A percentile compares a stretch with the other conserved stretches of the same genome.
phyloP scores from a whole-genome alignment of 2,329 filamentous ascomycete species.

The Trichophyton verrucosum region DNA sequence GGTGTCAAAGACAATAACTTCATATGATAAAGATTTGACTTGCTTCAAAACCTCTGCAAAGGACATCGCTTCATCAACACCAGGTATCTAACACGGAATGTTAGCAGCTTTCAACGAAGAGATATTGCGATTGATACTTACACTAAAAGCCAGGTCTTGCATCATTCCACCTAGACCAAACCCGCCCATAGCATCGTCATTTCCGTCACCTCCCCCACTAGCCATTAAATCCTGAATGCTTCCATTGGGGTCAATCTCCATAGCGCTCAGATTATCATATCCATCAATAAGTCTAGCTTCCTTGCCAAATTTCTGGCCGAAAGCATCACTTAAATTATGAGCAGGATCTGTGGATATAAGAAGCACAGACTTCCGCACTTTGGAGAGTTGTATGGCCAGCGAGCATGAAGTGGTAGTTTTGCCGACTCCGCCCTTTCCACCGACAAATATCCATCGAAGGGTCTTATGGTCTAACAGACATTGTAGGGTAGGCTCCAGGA shows the following conservation, averaged over 20 bases:
- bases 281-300: slow-evolving; percentile 86
- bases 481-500: slow-evolving; percentile 84
- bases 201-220: slow-evolving; percentile 53
- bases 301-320: slow-evolving; percentile 98
- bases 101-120: slow-evolving; percentile 7
- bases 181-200: slow-evolving; percentile 54
- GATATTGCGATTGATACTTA: slow-evolving; percentile 34
- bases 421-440: slow-evolving; percentile 94
- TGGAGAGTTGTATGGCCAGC: slow-evolving; percentile 92
- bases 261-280: slow-evolving; percentile 86
- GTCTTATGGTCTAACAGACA: slow-evolving; percentile 90
- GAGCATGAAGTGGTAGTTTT: slow-evolving; percentile 99
- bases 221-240: slow-evolving; percentile 91
- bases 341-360: slow-evolving; percentile 97
- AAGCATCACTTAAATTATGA: slow-evolving; percentile 95
- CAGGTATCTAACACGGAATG: slow-evolving; percentile 63
- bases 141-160: slow-evolving; percentile 93
- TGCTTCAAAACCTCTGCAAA: slow-evolving; percentile 99
- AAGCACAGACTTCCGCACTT: slow-evolving; percentile 85
- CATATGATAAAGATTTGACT: slow-evolving; percentile 96
- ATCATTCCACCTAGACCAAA: slow-evolving; percentile 83
- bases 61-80: slow-evolving; percentile 98
- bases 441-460: slow-evolving; percentile 97
- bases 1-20: slow-evolving; percentile 98
- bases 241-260: slow-evolving; percentile 98